phyloP scores from a whole-genome alignment of 108 stramenopile species.

The Stephanodiscus triporus region DNA sequence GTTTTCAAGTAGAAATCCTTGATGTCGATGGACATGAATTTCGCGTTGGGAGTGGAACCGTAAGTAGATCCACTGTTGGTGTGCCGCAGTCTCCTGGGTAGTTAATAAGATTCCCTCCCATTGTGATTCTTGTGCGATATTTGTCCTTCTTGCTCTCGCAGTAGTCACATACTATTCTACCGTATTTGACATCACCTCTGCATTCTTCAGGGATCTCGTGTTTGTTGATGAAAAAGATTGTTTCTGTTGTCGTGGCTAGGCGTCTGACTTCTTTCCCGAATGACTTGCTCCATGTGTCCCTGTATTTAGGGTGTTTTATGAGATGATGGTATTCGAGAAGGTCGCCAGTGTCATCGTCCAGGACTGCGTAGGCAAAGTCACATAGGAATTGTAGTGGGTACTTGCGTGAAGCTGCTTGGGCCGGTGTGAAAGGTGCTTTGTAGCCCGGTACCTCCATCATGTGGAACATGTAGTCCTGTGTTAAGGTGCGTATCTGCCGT shows the following conservation, averaged over 20 bases:
- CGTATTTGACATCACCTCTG: constrained; percentile 24
- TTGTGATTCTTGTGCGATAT: constrained; percentile 37
- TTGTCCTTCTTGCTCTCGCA: constrained; percentile 26
- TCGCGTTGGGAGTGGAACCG: constrained; percentile 7
- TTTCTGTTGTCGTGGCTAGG: constrained; percentile 13
- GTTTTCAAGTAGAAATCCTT: constrained; percentile 52
- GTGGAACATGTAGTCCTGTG: neutral
- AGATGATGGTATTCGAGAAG: constrained; percentile 25
- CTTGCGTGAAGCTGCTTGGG: neutral
- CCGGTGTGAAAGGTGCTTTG: neutral
- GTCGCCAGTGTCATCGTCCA: constrained; percentile 24
- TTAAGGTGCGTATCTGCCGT: neutral
- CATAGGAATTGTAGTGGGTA: neutral
- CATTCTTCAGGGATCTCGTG: constrained; percentile 17
- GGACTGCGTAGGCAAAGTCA: constrained; percentile 5
- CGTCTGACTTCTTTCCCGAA: constrained; percentile 6
- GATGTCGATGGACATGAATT: constrained; percentile 46
- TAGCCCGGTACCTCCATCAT: neutral
- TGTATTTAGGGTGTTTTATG: constrained; percentile 9
- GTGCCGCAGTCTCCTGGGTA: constrained; percentile 17
- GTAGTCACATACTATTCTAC: constrained; percentile 23
- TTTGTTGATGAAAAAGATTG: constrained; percentile 9
- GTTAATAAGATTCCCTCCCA: constrained; percentile 43
- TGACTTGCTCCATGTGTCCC: neutral
- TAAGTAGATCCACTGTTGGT: constrained; percentile 33